Evolutionary conservation across 169 alveolate genomes (phyloP).

Genomic region (Plasmodium sp.): DNA sequence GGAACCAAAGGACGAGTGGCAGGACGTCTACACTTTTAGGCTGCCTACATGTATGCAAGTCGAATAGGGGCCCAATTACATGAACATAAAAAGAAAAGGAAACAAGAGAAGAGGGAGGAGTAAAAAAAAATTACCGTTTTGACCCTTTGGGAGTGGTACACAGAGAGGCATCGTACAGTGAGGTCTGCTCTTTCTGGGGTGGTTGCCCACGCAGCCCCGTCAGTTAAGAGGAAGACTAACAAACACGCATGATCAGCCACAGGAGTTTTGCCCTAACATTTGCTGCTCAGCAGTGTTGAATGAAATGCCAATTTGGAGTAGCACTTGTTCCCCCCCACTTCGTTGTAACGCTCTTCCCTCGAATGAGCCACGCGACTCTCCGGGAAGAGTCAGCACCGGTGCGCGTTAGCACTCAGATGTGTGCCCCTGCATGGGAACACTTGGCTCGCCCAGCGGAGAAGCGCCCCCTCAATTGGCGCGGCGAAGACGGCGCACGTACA

Average conservation of each 20-base stretch:
- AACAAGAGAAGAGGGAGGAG: not conserved
- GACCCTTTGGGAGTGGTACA: not conserved
- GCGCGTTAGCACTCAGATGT: not conserved
- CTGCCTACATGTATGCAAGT: not conserved
- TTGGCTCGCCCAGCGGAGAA: not conserved
- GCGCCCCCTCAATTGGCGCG: not conserved
- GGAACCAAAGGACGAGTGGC: not conserved
- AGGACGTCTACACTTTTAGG: not conserved
- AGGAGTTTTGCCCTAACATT: not conserved
- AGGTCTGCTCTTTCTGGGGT: not conserved
- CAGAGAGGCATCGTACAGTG: not conserved
- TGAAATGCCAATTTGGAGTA: not conserved
- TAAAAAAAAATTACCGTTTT: not conserved
- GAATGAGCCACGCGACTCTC: not conserved
- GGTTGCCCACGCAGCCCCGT: not conserved
- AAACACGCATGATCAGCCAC: not conserved
- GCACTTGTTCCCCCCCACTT: not conserved
- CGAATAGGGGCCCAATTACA: not conserved
- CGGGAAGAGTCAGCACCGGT: not conserved
- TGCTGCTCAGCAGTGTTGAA: not conserved
- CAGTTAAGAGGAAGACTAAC: not conserved
- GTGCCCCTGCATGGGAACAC: not conserved
- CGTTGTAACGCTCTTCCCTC: not conserved
- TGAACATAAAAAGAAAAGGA: not conserved
- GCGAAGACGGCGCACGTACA: not conserved